phyloP scores from a whole-genome alignment of 306 rosid genomes.

The Purshia tridentata region DNA sequence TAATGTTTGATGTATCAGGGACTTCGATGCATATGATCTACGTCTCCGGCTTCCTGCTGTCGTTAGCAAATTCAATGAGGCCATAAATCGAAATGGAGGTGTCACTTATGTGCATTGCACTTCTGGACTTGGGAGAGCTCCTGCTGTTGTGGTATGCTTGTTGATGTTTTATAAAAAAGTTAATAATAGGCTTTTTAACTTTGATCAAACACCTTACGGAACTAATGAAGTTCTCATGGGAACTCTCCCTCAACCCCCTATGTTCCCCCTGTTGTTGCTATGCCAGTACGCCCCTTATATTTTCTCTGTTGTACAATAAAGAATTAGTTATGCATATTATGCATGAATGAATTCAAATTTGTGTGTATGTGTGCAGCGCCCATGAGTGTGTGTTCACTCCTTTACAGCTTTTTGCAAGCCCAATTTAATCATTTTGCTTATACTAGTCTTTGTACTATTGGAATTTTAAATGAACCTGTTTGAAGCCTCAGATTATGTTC shows the following conservation, averaged over 20 bases:
- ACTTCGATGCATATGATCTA: constrained; percentile 84
- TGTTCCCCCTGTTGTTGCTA: too few relatives aligned
- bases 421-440: too few relatives aligned
- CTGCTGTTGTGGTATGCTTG: constrained; percentile 70
- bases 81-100: constrained; percentile 76
- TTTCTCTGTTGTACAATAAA: too few relatives aligned
- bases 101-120: constrained; percentile 91
- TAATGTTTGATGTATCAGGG: constrained; percentile 59
- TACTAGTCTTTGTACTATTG: too few relatives aligned
- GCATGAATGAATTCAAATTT: too few relatives aligned
- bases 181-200: constrained; percentile 6
- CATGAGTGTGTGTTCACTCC: too few relatives aligned
- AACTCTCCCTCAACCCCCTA: background rate
- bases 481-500: too few relatives aligned
- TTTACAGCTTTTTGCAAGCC: too few relatives aligned
- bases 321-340: too few relatives aligned
- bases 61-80: constrained; percentile 69
- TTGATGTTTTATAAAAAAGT: background rate
- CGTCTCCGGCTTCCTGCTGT: constrained; percentile 79
- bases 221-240: background rate
- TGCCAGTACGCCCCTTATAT: too few relatives aligned
- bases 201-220: background rate
- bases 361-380: too few relatives aligned
- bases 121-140: constrained; percentile 99
- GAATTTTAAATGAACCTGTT: too few relatives aligned